phyloP scores from a whole-genome alignment of 345 rosid genomes.

The Laguncularia racemosa region DNA sequence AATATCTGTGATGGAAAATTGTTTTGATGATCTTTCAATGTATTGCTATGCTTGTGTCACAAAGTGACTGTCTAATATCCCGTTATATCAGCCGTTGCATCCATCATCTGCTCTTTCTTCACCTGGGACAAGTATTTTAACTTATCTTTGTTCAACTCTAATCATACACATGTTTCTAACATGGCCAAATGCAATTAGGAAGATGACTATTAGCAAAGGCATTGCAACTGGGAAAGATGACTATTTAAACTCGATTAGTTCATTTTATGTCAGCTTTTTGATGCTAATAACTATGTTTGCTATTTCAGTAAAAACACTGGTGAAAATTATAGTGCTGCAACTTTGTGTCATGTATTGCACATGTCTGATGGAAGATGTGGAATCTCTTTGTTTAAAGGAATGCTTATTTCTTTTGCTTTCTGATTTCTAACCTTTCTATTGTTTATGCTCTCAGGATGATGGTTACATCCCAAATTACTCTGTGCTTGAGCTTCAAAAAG shows the following conservation, averaged over 20 bases:
- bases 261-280: background rate
- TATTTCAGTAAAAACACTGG: background rate
- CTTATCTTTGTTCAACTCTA: no score
- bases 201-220: no score
- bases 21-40: no score
- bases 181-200: no score
- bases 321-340: background rate
- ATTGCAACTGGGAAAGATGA: no score
- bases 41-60: no score
- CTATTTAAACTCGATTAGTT: no score
- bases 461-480: slow-evolving; percentile 97
- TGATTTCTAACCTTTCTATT: background rate
- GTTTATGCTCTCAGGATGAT: slow-evolving; percentile 58
- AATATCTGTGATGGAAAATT: background rate
- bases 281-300: background rate
- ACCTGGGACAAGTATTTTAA: no score
- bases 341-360: background rate
- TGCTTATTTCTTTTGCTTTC: slow-evolving; percentile 2
- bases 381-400: background rate
- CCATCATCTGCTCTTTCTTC: no score
- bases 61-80: no score
- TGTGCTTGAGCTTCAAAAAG: slow-evolving; percentile 89
- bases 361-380: background rate
- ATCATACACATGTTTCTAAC: no score
- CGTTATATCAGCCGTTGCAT: no score